Base-by-base conservation (phyloP, 2,329 filamentous ascomycete species). In the Neofusicoccum parvum region DNA sequence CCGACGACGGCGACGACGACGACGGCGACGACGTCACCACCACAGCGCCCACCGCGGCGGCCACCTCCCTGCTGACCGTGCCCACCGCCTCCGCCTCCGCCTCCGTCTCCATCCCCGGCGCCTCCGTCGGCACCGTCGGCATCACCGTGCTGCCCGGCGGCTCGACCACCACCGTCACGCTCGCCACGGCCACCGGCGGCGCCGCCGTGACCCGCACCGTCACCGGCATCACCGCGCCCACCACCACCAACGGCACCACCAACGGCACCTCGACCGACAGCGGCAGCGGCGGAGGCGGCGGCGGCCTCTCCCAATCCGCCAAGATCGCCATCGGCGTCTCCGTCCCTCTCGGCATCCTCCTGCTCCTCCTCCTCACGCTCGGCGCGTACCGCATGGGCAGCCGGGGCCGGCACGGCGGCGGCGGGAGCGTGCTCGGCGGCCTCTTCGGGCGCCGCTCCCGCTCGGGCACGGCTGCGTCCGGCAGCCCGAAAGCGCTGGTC, bases 21-120 rank as follows among this genome's bases (percentile, higher is more conserved):
- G 51, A 56, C 10, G 53, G 27, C 53, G 37, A 43, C 37, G 53
- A 43, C 37, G 20, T 27, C 34, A 36, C 50, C n/a, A 39, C 34
- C n/a, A 39, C 23, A 36, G 17, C 50, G 6, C 43, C 53, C 36
- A 39, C 50, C 32, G n/a, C 43, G 15, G 43, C 43, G 1, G 3
- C 43, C 5, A 5, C 43, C 5, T 17, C 43, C 9, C 9, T 20
- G 9, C 14, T 17, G 7, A 46, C 43, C 43, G 10, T 23, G 9
- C 20, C 46, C 46, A 23, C 3, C 17, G 20, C 23, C 17, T 32
- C 46, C 17, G 23, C 12, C 17, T 15, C 49, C 3, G 7, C 36
- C 53, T n/a, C 53, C 3, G 14, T 17, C 53, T n/a, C 53, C 37
- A 58, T 54, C 51, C n/a, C 51, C 34, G 51, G 51, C 51, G 51